These are phyloP conservation scores for Fraxinus platypoda DNA, from an alignment of 305 asterid species.

Conservation along the genomic window DNA sequence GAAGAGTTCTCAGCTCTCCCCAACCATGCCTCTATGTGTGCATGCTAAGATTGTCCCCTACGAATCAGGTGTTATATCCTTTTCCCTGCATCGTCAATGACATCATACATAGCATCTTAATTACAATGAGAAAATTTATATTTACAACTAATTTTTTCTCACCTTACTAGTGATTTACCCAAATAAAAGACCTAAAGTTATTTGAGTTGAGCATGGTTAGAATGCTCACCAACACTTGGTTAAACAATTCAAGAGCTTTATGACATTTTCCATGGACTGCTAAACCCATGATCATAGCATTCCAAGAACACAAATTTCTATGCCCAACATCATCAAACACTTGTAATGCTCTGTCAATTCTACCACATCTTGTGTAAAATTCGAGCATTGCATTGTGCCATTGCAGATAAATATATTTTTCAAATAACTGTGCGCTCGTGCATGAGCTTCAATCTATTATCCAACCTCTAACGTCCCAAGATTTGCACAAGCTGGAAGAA, in stretches of 20 bases:
- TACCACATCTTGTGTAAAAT: constrained; percentile 71
- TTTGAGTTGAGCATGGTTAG: neutral
- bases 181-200: neutral
- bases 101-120: constrained; percentile 2
- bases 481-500: constrained; percentile 84
- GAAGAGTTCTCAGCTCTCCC: constrained; percentile 60
- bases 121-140: neutral
- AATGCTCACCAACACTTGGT: constrained; percentile 63
- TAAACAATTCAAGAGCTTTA: constrained; percentile 57
- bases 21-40: constrained; percentile 78
- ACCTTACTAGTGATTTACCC: neutral
- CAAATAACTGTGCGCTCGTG: constrained; percentile 56
- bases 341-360: constrained; percentile 57
- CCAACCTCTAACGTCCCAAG: constrained; percentile 83
- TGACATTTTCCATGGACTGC: constrained; percentile 77
- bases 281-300: constrained; percentile 83
- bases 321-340: constrained; percentile 55
- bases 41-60: constrained; percentile 76
- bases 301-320: constrained; percentile 81
- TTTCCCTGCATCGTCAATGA: constrained; percentile 48
- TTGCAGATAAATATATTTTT: constrained; percentile 57
- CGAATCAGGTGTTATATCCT: constrained; percentile 63
- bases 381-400: constrained; percentile 68
- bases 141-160: neutral
- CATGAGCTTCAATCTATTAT: constrained; percentile 67